These are phyloP conservation scores for Stylonectria norvegica DNA, from an alignment of 2,329 filamentous ascomycete genomes.

Conservation along the genomic window DNA sequence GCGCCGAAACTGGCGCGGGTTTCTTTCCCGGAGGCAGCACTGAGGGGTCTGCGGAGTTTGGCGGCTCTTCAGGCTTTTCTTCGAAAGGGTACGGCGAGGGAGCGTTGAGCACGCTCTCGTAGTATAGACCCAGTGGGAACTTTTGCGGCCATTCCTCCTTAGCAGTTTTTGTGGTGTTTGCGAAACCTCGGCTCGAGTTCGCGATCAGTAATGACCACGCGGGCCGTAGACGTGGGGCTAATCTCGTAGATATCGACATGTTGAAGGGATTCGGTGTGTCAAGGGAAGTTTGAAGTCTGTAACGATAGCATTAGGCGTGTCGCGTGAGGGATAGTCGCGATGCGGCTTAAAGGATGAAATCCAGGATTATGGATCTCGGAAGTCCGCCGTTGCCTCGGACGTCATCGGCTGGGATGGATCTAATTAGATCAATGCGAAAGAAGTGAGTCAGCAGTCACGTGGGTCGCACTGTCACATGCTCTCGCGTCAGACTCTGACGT, in stretches of 20 bases:
- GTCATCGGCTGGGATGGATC: constrained; percentile 30
- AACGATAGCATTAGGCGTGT: no score
- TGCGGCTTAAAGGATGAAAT: constrained; percentile 7
- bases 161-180: constrained; percentile 21
- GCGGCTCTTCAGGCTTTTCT: constrained; percentile 43
- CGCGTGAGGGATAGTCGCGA: constrained; percentile 12
- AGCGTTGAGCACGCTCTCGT: constrained; percentile 52
- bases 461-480: not conserved
- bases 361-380: constrained; percentile 23
- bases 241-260: constrained; percentile 32
- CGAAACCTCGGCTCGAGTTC: constrained; percentile 25
- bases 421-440: no score
- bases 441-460: not conserved
- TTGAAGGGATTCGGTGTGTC: not conserved
- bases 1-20: constrained; percentile 22
- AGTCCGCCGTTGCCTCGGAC: constrained; percentile 30
- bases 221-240: constrained; percentile 31
- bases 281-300: no score
- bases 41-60: constrained; percentile 35
- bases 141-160: constrained; percentile 34
- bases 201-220: constrained; percentile 20
- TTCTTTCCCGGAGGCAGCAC: constrained; percentile 15
- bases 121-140: constrained; percentile 56
- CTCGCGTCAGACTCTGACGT: not conserved
- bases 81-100: constrained; percentile 39